Evolutionary conservation across 352 stramenopile species (phyloP), one percentile per base, ranked within the genome.

Genomic region (Salisapilia sapeloensis): DNA sequence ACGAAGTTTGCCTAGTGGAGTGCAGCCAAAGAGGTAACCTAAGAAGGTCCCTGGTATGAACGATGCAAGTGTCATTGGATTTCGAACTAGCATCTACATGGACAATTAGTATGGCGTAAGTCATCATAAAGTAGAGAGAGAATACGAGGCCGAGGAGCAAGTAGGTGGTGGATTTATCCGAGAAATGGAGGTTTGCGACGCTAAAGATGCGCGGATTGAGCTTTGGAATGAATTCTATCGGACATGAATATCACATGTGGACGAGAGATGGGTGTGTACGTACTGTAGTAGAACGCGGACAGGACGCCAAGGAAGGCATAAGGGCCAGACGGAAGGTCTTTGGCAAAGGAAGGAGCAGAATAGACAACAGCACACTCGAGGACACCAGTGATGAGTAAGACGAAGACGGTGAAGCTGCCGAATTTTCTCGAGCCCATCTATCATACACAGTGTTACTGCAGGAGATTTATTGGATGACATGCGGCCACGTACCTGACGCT

Each of bases 361-460:
- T 56, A 45, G 29, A 83, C 42, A 37, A 55, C 37, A 27, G 43
- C 55, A 6, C 71, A 27, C 36, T 83, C 46, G 30, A 85, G 25
- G 11, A 42, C 48, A 6, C 56, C 61, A 13, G 48, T 64, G 33
- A 72, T 52, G 4, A 60, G 21, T 36, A 80, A 42, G 17, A 80
- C 45, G 29, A 81, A 86, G 26, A 85, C 46, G 12, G 79, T 20
- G 5, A 82, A 25, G 36, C 70, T 87, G 19, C 75, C 71, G 35
- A 87, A 91, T 40, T 91, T 91, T 33, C 72, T 65, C 38, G 75
- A 87, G 9, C 75, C 75, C 66, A 91, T 61, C 50, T 86, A 51
- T 21, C 31, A 21, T 35, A 20, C 13, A 17, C 9, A 28, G 9
- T 9, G 9, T 28, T n/a, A 9, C 24, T n/a, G n/a, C 24, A 29